phyloP scores from a whole-genome alignment of 352 stramenopile genomes.

The Globisporangium solare region DNA sequence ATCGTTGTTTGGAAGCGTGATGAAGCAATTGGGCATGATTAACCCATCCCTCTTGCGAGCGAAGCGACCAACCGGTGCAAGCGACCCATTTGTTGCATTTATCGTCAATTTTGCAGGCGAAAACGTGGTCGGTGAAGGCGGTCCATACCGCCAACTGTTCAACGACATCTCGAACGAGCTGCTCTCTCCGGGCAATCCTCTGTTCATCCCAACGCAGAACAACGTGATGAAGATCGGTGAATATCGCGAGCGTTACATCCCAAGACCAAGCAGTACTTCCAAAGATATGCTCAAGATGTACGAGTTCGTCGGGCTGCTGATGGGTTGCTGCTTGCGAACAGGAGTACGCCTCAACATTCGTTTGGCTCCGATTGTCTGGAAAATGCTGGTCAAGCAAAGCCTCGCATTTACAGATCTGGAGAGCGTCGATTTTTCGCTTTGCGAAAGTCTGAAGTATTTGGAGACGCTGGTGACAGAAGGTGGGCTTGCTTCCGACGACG shows the following conservation, averaged over 20 bases:
- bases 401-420: slow-evolving; percentile 53
- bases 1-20: slow-evolving; percentile 71
- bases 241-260: slow-evolving; percentile 62
- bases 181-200: slow-evolving; percentile 33
- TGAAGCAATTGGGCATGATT: slow-evolving; percentile 45
- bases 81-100: slow-evolving; percentile 78
- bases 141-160: slow-evolving; percentile 76
- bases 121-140: slow-evolving; percentile 77
- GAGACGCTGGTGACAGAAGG: slow-evolving; percentile 20
- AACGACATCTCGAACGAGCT: slow-evolving; percentile 72
- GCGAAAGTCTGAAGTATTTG: slow-evolving; percentile 48
- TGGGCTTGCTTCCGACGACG: slow-evolving; percentile 18
- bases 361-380: slow-evolving; percentile 72
- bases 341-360: slow-evolving; percentile 69
- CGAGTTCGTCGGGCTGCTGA: slow-evolving; percentile 72
- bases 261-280: slow-evolving; percentile 48
- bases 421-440: slow-evolving; percentile 51
- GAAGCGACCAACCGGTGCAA: slow-evolving; percentile 70
- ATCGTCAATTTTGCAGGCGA: slow-evolving; percentile 73
- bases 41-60: slow-evolving; percentile 45
- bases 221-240: slow-evolving; percentile 67
- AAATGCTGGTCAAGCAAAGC: slow-evolving; percentile 75
- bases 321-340: slow-evolving; percentile 77
- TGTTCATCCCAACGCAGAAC: slow-evolving; percentile 76
- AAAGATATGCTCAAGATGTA: slow-evolving; percentile 63